Evolutionary conservation across 2,329 filamentous ascomycete species (phyloP), one percentile per base, ranked within the genome.

Genomic region (Colletotrichum karsti): DNA sequence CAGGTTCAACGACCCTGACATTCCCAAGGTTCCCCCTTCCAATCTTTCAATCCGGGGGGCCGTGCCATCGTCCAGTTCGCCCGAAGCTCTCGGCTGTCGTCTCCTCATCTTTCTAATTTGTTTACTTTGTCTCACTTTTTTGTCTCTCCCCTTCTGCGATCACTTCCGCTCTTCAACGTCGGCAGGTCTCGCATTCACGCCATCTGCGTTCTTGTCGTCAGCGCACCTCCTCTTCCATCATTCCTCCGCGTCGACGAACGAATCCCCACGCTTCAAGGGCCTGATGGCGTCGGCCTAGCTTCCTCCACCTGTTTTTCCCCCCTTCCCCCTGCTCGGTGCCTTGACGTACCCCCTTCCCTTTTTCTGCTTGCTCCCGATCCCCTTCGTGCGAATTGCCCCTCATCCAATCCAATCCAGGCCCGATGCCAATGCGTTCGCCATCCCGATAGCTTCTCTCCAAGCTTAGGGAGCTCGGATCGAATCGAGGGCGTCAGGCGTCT

Each of bases 1-100:
- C 64, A 60, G 64, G 44, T 46, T 42, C 44, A 24, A 30, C 53
- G 60, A 48, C 64, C 60, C 64, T 67, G 64, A 64, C 64, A 64
- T 67, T 67, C 64, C 30, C 64, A 67, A 67, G 64, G 64, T 51
- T 12, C 35, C 64, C 64, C 64, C 64, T 67, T 64, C 44, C 64
- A 67, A 64, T 64, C 37, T 51, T 51, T 28, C 51, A 28, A 50
- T 46, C 41, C 51, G 7, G 9, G 37, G 59, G 58, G 12, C 59
- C 63, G 51, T 64, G 59, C 53, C 64, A 53, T 53, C 44, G 13
- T 57, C 42, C 24, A 50, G 53, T 51, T 50, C 35, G 30, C 26
- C 28, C 33, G 46, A 30, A 39, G 50, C 50, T 48, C 63, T 54
- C 22, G 20, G 22, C 50, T 53, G 26, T 55, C n/a, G 28, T 48